These are phyloP conservation scores for Nectriaceae sp. DNA, from an alignment of 2,329 filamentous ascomycete species.

Conservation along the genomic window DNA sequence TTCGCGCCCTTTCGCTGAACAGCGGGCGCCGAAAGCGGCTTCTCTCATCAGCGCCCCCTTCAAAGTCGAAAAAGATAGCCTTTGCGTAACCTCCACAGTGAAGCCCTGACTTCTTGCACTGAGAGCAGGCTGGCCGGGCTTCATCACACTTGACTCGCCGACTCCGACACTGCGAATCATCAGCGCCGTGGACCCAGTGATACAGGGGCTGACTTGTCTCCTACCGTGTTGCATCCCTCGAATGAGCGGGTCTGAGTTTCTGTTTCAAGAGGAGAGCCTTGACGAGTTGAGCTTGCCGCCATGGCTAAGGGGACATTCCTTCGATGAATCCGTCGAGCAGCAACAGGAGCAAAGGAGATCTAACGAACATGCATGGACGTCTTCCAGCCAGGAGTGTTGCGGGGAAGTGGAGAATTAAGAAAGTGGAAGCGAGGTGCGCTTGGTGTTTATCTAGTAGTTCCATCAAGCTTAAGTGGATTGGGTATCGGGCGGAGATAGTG, in stretches of 20 bases:
- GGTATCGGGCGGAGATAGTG: not conserved
- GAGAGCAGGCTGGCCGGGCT: conserved; percentile 12
- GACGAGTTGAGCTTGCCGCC: not conserved
- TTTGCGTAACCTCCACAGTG: conserved; percentile 18
- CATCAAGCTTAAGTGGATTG: too few species aligned
- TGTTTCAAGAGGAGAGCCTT: not conserved
- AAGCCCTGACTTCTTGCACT: conserved; percentile 10
- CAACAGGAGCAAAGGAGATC: not conserved
- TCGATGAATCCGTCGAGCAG: not conserved
- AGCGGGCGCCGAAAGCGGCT: conserved; percentile 14
- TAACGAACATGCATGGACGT: too few species aligned
- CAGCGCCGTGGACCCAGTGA: too few species aligned
- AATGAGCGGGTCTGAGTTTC: not conserved
- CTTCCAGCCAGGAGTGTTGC: not conserved
- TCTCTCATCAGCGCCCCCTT: conserved; percentile 4
- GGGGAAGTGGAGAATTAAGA: not conserved
- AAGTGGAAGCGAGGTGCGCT: not conserved
- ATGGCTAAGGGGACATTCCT: not conserved
- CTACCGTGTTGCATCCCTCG: not conserved
- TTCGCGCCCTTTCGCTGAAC: conserved; percentile 11
- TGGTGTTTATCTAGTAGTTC: too few species aligned
- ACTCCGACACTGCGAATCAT: conserved; percentile 17
- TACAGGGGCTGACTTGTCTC: too few species aligned
- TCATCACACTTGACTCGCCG: conserved; percentile 22
- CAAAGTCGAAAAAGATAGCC: conserved; percentile 18